Evolutionary conservation across 805 yeast genomes (phyloP).

Genomic region (Zygosaccharomyces kombuchaensis): DNA sequence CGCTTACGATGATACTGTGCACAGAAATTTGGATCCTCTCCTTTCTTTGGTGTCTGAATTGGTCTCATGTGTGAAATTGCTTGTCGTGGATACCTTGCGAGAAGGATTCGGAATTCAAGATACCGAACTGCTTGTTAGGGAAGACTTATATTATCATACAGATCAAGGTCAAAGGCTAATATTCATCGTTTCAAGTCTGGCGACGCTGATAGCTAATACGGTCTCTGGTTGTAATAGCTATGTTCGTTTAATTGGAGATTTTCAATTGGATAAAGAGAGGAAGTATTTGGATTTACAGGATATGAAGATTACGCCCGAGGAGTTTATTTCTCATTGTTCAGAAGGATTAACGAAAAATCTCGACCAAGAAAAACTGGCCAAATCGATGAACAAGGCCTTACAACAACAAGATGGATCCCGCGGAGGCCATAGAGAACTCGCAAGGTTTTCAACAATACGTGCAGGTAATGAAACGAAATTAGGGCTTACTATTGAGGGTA

Average conservation of each 20-base stretch:
- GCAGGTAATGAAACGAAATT: slow-evolving; percentile 26
- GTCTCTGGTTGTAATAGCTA: slow-evolving; percentile 48
- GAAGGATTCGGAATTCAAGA: slow-evolving; percentile 33
- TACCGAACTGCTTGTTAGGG: slow-evolving; percentile 21
- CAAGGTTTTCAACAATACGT: slow-evolving; percentile 37
- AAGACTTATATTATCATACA: slow-evolving; percentile 49
- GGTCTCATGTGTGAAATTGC: slow-evolving; percentile 57
- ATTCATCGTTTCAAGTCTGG: slow-evolving; percentile 55
- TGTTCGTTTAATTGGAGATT: slow-evolving; percentile 59
- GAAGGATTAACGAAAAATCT: slow-evolving; percentile 49
- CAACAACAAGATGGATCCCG: background rate
- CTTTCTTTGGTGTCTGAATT: slow-evolving; percentile 59
- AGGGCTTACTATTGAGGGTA: slow-evolving; percentile 25
- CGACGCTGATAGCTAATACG: slow-evolving; percentile 48
- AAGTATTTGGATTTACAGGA: slow-evolving; percentile 61
- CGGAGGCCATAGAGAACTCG: slow-evolving; percentile 11
- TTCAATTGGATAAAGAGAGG: slow-evolving; percentile 53
- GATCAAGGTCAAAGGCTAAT: slow-evolving; percentile 65
- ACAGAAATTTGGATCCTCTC: slow-evolving; percentile 50
- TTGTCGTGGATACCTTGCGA: slow-evolving; percentile 52
- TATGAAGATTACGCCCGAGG: slow-evolving; percentile 54
- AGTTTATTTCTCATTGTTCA: slow-evolving; percentile 59
- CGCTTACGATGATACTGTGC: slow-evolving; percentile 31
- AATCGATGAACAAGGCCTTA: slow-evolving; percentile 14
- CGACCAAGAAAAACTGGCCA: slow-evolving; percentile 30